Conservation (phyloP, 495 filamentous ascomycete species). For the Aspergillus egyptiacus region DNA sequence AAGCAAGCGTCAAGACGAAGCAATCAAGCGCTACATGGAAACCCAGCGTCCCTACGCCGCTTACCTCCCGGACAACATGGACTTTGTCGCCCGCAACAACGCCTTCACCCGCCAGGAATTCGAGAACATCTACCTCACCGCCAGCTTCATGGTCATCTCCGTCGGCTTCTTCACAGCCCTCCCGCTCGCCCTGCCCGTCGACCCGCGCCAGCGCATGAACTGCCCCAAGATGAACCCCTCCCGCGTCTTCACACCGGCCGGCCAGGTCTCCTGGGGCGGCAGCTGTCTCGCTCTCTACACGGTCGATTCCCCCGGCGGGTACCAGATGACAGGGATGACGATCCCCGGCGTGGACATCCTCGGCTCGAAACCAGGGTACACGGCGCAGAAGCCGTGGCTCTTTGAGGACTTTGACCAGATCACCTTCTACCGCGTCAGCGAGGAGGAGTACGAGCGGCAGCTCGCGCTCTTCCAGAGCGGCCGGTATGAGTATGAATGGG, state of each 20-base stretch:
- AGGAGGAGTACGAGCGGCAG: constrained; percentile 42
- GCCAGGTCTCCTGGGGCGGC: constrained; percentile 50
- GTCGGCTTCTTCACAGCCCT: constrained; percentile 55
- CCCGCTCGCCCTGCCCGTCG: constrained; percentile 49
- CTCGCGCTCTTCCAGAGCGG: constrained; percentile 40
- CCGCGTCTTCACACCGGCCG: constrained; percentile 51
- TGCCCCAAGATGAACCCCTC: constrained; percentile 56
- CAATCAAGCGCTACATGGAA: constrained; percentile 50
- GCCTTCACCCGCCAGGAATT: constrained; percentile 44
- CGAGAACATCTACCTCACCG: constrained; percentile 41
- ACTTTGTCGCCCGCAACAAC: constrained; percentile 54
- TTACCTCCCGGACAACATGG: constrained; percentile 54
- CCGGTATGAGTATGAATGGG: constrained; percentile 43
- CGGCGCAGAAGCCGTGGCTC: constrained; percentile 43
- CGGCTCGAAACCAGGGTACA: constrained; percentile 44
- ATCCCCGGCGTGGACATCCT: constrained; percentile 52
- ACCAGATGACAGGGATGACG: constrained; percentile 50
- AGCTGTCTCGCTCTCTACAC: constrained; percentile 51
- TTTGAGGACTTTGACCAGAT: constrained; percentile 54
- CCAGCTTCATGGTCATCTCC: constrained; percentile 45
- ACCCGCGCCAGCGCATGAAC: constrained; percentile 49
- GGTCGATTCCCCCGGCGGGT: constrained; percentile 54
- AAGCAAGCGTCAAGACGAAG: constrained; percentile 41
- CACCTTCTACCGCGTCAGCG: constrained; percentile 47
- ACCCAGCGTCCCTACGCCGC: constrained; percentile 52